A percentile compares a stretch with the other conserved stretches of the same genome.
Conservation (phyloP, 2,329 filamentous ascomycete genomes). For the Neonectria hederae region DNA sequence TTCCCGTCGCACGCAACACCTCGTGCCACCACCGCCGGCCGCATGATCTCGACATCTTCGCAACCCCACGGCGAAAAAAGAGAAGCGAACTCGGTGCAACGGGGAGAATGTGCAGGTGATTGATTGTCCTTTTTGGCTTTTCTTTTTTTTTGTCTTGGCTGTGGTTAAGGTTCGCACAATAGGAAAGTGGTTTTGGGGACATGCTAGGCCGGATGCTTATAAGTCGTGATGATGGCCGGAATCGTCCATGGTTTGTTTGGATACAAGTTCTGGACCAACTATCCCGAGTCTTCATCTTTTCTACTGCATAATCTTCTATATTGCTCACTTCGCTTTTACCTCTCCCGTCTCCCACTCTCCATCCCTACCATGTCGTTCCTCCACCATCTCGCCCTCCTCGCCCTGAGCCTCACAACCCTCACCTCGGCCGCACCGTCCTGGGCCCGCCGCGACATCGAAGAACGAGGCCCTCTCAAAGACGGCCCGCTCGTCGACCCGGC, state of each 20-base stretch:
- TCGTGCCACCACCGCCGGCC: too few species aligned
- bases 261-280: not conserved
- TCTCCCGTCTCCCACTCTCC: not conserved
- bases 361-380: conserved; percentile 8
- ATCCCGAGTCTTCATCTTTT: not conserved
- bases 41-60: not conserved
- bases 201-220: not conserved
- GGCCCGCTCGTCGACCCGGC: not conserved
- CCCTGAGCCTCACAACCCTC: conserved; percentile 1
- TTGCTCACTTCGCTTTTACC: not conserved
- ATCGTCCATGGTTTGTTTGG: not conserved
- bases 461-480: not conserved
- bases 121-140: not conserved
- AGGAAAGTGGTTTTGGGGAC: too few species aligned
- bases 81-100: not conserved
- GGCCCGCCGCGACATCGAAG: not conserved
- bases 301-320: not conserved
- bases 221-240: not conserved
- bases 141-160: too few species aligned
- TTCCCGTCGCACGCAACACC: too few species aligned
- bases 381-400: not conserved
- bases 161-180: not conserved
- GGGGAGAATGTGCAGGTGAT: not conserved
- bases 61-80: not conserved
- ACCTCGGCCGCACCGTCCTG: not conserved